Conservation (phyloP, 2,329 filamentous ascomycete species). For the Fonsecaea pedrosoi region DNA sequence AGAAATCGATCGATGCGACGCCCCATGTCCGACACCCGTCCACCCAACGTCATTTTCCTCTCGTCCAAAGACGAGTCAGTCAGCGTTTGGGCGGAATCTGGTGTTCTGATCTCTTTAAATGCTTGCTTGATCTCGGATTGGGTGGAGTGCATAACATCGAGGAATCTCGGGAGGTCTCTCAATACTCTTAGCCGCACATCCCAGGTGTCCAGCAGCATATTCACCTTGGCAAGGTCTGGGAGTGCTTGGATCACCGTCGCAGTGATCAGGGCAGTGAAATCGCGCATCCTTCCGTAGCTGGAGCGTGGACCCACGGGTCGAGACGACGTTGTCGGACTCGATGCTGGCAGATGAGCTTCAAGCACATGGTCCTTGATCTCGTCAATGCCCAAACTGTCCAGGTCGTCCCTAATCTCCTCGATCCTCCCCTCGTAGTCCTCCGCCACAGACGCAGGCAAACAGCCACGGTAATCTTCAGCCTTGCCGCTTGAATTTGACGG, state of each 20-base stretch:
- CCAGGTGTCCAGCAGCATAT: conserved; percentile 78
- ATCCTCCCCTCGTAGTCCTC: conserved; percentile 73
- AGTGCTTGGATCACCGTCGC: conserved; percentile 89
- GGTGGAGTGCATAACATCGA: conserved; percentile 64
- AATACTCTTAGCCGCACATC: conserved; percentile 76
- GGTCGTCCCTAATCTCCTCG: conserved; percentile 69
- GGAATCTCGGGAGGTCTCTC: conserved; percentile 72
- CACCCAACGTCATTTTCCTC: conserved; percentile 64
- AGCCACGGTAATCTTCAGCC: conserved; percentile 67
- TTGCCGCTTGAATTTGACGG: conserved; percentile 25
- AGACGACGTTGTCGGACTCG: conserved; percentile 53
- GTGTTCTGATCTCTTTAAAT: conserved; percentile 43
- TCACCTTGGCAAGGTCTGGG: conserved; percentile 77
- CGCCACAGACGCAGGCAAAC: conserved; percentile 70
- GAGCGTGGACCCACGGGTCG: conserved; percentile 49
- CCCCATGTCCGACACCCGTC: conserved; percentile 73
- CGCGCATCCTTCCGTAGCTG: conserved; percentile 76
- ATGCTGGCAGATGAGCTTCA: conserved; percentile 68
- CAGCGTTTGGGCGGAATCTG: conserved; percentile 34
- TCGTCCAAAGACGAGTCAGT: conserved; percentile 51
- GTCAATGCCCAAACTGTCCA: conserved; percentile 59
- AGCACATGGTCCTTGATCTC: conserved; percentile 89
- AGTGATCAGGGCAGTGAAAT: conserved; percentile 87
- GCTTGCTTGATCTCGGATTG: conserved; percentile 47
- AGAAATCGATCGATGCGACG: conserved; percentile 81